These are phyloP conservation scores for Diplosphaera chodatii DNA, from an alignment of 139 green algal species.

Conservation along the genomic window DNA sequence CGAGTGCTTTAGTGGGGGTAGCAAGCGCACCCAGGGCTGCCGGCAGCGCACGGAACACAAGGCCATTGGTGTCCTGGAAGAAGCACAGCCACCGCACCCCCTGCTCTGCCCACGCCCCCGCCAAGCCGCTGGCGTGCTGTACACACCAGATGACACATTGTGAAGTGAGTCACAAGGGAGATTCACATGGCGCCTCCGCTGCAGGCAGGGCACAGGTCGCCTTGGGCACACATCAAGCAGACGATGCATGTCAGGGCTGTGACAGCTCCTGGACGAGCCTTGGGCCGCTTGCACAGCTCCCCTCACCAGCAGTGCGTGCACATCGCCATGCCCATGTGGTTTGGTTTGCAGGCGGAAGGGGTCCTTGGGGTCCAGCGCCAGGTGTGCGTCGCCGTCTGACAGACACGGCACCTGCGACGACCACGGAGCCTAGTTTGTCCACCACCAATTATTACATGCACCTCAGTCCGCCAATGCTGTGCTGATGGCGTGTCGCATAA, in stretches of 20 bases:
- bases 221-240: no score
- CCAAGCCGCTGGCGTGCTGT: conserved; percentile 63
- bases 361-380: conserved; percentile 75
- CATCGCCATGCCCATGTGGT: conserved; percentile 96
- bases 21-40: conserved; percentile 62
- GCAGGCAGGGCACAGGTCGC: no score
- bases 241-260: no score
- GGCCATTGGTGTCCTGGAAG: conserved; percentile 98
- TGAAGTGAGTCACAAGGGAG: no score
- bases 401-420: conserved; percentile 76
- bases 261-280: no score
- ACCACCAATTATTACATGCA: no score
- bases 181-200: no score
- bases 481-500: neutral
- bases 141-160: no score
- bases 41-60: conserved; percentile 87
- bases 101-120: conserved; percentile 49
- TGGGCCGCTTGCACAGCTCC: no score
- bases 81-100: conserved; percentile 94
- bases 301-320: conserved; percentile 96
- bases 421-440: no score
- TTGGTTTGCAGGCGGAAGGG: conserved; percentile 83
- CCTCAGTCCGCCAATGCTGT: no score
- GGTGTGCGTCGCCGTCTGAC: conserved; percentile 74
- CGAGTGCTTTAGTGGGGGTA: no score